Percentiles rank a stretch among this genome's conserved stretches.
Conservation (phyloP, 2,329 filamentous ascomycete genomes). For the Plectosphaerella sp. region DNA sequence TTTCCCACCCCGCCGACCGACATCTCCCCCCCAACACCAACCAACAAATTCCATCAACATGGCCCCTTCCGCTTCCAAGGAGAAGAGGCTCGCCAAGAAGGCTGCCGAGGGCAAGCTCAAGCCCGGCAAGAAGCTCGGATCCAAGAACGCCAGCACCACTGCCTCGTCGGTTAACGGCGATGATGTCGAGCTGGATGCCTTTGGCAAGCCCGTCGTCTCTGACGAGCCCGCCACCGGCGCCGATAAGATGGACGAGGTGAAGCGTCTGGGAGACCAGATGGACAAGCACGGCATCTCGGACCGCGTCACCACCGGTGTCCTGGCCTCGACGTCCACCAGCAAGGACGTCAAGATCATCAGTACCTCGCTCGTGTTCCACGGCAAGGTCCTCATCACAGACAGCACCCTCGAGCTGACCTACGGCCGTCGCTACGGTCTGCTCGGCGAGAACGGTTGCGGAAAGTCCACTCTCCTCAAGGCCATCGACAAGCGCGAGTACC, state of each 20-base stretch:
- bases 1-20: background rate
- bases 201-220: conserved; percentile 50
- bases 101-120: conserved; percentile 67
- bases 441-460: conserved; percentile 98
- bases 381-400: conserved; percentile 91
- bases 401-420: conserved; percentile 90
- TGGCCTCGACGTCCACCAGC: conserved; percentile 78
- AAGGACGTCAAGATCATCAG: conserved; percentile 98
- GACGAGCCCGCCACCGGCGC: conserved; percentile 66
- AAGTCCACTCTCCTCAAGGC: conserved; percentile 98
- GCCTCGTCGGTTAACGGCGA: conserved; percentile 68
- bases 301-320: conserved; percentile 94
- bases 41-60: conserved; percentile 38
- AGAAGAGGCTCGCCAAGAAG: conserved; percentile 69
- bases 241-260: conserved; percentile 74
- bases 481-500: conserved; percentile 89
- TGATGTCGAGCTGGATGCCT: conserved; percentile 59
- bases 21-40: background rate
- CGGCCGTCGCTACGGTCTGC: conserved; percentile 85
- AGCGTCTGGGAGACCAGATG: conserved; percentile 87
- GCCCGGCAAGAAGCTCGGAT: conserved; percentile 63
- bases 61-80: conserved; percentile 63
- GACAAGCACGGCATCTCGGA: conserved; percentile 96
- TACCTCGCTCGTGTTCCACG: conserved; percentile 92
- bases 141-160: conserved; percentile 44